These are phyloP conservation scores for Peronospora tabacina DNA, from an alignment of 352 stramenopile species.

Conservation along the genomic window DNA sequence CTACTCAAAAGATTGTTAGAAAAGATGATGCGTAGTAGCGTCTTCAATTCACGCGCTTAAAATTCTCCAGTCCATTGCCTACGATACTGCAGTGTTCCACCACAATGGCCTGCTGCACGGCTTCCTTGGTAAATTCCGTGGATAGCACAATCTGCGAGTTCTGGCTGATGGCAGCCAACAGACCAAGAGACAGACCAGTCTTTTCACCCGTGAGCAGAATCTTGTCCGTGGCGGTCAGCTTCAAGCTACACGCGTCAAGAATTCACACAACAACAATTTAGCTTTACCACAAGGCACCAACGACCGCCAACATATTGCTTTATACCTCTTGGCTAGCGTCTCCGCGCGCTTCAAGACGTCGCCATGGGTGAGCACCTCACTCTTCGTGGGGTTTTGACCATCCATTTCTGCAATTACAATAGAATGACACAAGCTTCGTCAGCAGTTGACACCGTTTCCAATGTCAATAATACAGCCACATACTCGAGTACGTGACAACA, in stretches of 20 bases:
- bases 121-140: conserved; percentile 54
- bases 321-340: conserved; percentile 62
- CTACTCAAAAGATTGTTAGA: conserved; percentile 14
- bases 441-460: background rate
- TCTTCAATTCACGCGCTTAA: conserved; percentile 62
- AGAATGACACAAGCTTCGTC: background rate
- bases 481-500: conserved; percentile 73
- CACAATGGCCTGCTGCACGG: conserved; percentile 67
- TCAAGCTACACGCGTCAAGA: conserved; percentile 34
- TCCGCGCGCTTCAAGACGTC: conserved; percentile 69
- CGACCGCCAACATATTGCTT: conserved; percentile 4
- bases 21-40: conserved; percentile 9
- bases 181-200: conserved; percentile 53
- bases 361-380: conserved; percentile 66
- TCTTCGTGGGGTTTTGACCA: conserved; percentile 76
- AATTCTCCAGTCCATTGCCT: conserved; percentile 62
- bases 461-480: background rate
- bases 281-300: background rate
- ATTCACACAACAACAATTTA: background rate
- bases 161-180: conserved; percentile 62
- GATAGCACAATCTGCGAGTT: conserved; percentile 75
- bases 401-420: conserved; percentile 41
- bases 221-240: conserved; percentile 73
- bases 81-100: conserved; percentile 73
- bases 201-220: conserved; percentile 71